These are phyloP conservation scores for Voacanga thouarsii DNA, from an alignment of 257 asterid genomes.

Conservation along the genomic window DNA sequence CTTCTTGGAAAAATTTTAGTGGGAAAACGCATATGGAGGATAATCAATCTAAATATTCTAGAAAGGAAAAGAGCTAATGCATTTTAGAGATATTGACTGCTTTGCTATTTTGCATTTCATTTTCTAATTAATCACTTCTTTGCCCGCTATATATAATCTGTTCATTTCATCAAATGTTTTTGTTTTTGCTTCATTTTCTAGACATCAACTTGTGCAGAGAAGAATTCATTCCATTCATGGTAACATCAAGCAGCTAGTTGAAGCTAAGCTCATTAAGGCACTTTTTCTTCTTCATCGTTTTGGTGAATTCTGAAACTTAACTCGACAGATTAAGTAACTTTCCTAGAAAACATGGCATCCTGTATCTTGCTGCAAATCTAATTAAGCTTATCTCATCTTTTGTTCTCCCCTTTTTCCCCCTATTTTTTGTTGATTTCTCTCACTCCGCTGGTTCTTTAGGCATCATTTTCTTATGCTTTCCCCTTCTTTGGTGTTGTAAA, in stretches of 20 bases:
- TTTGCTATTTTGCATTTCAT: background rate
- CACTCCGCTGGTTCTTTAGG: too few species aligned
- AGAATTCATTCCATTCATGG: background rate
- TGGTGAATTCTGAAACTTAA: background rate
- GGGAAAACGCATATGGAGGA: conserved; percentile 15
- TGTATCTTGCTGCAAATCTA: too few species aligned
- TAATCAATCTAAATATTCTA: background rate
- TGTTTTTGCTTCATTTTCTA: background rate
- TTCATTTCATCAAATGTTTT: background rate
- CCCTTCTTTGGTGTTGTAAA: too few species aligned
- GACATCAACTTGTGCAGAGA: background rate
- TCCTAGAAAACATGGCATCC: too few species aligned
- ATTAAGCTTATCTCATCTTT: too few species aligned
- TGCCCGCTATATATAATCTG: background rate
- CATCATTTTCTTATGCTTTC: too few species aligned
- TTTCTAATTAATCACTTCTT: background rate
- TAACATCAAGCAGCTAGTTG: background rate
- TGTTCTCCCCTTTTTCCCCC: too few species aligned
- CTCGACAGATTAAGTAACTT: too few species aligned
- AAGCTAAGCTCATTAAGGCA: background rate
- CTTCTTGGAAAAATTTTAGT: conserved; percentile 51
- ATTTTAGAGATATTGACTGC: background rate
- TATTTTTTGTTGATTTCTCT: too few species aligned
- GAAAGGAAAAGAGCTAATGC: background rate
- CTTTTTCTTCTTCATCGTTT: background rate